Base-by-base conservation (phyloP, 1,139 yeast genomes). In the Casaregolazyma lundiana region DNA sequence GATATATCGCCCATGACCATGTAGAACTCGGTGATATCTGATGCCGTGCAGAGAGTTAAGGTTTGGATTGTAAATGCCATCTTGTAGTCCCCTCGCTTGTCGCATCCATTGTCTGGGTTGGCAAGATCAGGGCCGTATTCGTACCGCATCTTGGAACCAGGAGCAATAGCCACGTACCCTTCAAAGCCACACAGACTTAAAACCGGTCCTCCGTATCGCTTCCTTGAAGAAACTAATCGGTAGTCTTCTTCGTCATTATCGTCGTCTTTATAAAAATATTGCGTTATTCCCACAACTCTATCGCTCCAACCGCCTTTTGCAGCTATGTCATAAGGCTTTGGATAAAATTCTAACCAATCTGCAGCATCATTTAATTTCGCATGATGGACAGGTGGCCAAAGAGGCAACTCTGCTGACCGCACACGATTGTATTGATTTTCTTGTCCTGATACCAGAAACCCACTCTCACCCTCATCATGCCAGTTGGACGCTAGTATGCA, bases 1-100 rank as follows among this genome's bases (percentile, higher is more conserved):
- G 21, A n/a, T 21, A 47, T 18, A 17, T 47, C 50, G 5, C 41
- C 50, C 16, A 43, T 15, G 7, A 35, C 47, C 17, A 44, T 38
- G 24, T 22, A 35, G 2, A 30, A 22, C 6, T 32, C 34, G 17
- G 19, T 21, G 11, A 9, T 7, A 35, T 47, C 45, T 6, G 32
- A 15, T 7, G 43, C 44, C 18, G 41, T 35, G 30, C 50, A 47
- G 13, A 21, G 16, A 4, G 48, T 47, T 11, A 42, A 41, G 9
- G 50, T 39, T 29, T 42, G 45, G 5, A 29, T 13, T 19, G 15
- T n/a, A 11, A 15, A 26, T 2, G 15, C 32, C 32, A 13, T n/a
- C 11, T 4, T 3, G 15, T 26, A 26, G 4, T 15, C 15, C 15
- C 15, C 15, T 11, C 32, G 32, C 6, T 26, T 26, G 32, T 26